These are phyloP conservation scores for Tylopilus vinaceipallidus DNA, from an alignment of 768 basidiomycete species.

Conservation along the genomic window DNA sequence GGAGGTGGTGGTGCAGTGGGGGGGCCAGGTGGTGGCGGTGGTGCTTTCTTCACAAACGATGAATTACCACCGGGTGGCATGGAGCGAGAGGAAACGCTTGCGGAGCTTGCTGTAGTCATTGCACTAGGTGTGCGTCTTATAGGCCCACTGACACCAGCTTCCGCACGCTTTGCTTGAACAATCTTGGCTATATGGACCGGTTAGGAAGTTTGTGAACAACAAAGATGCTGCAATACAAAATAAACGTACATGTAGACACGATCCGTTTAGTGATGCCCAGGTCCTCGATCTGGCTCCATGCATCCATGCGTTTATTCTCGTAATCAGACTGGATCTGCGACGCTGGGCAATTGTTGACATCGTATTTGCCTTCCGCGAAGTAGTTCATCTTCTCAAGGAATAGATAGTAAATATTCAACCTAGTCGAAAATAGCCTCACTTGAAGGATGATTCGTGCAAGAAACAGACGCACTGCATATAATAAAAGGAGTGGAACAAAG, in stretches of 20 bases:
- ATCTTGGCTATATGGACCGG: constrained; percentile 51
- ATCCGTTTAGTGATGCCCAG: constrained; percentile 82
- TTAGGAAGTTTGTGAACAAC: constrained; percentile 7
- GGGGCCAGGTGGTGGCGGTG: constrained; percentile 34
- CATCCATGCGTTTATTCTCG: constrained; percentile 79
- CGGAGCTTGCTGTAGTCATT: constrained; percentile 26
- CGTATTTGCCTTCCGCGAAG: constrained; percentile 80
- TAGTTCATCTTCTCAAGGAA: constrained; percentile 91
- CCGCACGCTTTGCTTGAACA: constrained; percentile 53
- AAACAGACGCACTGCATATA: constrained; percentile 88
- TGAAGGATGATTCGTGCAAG: not conserved
- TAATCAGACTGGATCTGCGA: constrained; percentile 76
- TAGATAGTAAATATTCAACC: constrained; percentile 91
- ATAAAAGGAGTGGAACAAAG: constrained; percentile 97
- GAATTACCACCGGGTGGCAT: constrained; percentile 26
- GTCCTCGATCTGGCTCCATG: constrained; percentile 73
- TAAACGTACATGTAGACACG: constrained; percentile 72
- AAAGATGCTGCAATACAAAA: not conserved
- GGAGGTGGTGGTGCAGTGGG: constrained; percentile 45
- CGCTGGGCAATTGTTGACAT: constrained; percentile 59
- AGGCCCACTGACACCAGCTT: constrained; percentile 34
- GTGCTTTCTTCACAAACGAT: constrained; percentile 42
- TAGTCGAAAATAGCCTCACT: constrained; percentile 28
- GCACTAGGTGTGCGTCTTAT: constrained; percentile 30
- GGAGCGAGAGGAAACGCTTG: constrained; percentile 24